These are phyloP conservation scores for Sonneratia alba DNA, from an alignment of 345 rosid genomes.

Conservation along the genomic window DNA sequence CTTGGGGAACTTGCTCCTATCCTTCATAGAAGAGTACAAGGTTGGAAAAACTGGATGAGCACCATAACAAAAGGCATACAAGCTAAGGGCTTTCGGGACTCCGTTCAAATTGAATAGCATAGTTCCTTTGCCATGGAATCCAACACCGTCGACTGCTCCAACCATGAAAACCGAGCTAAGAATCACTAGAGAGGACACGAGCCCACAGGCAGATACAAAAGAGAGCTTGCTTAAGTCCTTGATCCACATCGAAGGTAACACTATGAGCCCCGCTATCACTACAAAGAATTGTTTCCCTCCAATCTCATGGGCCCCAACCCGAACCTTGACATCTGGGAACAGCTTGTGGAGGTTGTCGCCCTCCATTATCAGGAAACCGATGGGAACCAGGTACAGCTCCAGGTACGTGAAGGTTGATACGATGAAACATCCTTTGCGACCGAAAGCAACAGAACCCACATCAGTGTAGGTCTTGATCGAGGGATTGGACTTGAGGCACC, in stretches of 20 bases:
- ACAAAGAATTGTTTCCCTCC: constrained; percentile 10
- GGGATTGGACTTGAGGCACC: constrained; percentile 14
- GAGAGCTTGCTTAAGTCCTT: constrained; percentile 13
- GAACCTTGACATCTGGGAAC: constrained; percentile 10
- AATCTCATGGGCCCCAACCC: background rate
- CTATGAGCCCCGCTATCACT: constrained; percentile 5
- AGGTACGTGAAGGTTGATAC: constrained; percentile 7
- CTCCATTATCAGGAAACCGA: constrained; percentile 14
- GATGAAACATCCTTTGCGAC: constrained; percentile 9
- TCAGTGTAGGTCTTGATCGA: constrained; percentile 10
- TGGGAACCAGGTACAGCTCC: constrained; percentile 11
- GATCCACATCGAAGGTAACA: constrained; percentile 13
- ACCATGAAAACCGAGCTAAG: constrained; percentile 3
- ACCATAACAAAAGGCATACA: constrained; percentile 12
- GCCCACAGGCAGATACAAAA: constrained; percentile 8
- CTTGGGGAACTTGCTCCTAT: constrained; percentile 9
- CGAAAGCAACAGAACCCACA: constrained; percentile 10
- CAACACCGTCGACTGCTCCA: constrained; percentile 10
- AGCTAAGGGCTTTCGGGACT: constrained; percentile 12
- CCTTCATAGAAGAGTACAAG: constrained; percentile 10
- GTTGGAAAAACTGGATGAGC: constrained; percentile 11
- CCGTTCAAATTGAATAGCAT: constrained; percentile 10
- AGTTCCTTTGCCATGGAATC: constrained; percentile 15
- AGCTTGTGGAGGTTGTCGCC: constrained; percentile 16
- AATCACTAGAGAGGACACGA: constrained; percentile 7